These are phyloP conservation scores for Hippophae rhamnoides DNA, from an alignment of 306 rosid genomes.

Conservation along the genomic window DNA sequence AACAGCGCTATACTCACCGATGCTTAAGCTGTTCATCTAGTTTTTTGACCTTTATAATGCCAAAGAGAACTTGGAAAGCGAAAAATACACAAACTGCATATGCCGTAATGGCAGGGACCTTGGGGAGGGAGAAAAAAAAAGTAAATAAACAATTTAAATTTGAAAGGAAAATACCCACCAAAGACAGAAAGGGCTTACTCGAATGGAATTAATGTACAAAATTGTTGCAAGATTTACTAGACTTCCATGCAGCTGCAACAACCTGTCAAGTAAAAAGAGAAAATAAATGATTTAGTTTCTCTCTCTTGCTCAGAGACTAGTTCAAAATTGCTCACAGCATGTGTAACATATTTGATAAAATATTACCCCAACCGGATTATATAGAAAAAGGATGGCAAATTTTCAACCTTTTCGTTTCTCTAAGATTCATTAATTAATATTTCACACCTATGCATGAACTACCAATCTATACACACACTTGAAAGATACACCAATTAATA, in stretches of 20 bases:
- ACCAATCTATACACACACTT: too few species aligned
- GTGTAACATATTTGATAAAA: too few species aligned
- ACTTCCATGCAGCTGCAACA: slow-evolving; percentile 92
- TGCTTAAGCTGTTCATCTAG: slow-evolving; percentile 80
- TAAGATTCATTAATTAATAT: too few species aligned
- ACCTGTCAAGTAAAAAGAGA: slow-evolving; percentile 46
- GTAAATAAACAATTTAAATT: not conserved
- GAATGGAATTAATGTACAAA: slow-evolving; percentile 65
- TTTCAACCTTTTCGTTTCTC: too few species aligned
- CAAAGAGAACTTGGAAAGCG: slow-evolving; percentile 77
- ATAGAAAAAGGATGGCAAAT: too few species aligned
- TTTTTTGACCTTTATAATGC: slow-evolving; percentile 74
- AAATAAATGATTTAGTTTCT: slow-evolving; percentile 11
- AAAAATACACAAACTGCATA: slow-evolving; percentile 67
- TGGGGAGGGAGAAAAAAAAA: slow-evolving; percentile 13
- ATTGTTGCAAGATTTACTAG: slow-evolving; percentile 87
- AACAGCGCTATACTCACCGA: slow-evolving; percentile 37
- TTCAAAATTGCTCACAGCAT: too few species aligned
- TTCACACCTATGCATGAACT: too few species aligned
- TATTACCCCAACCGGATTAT: too few species aligned
- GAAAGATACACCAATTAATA: too few species aligned
- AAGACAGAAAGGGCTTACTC: slow-evolving; percentile 33
- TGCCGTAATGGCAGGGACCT: slow-evolving; percentile 77
- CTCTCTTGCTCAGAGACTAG: too few species aligned
- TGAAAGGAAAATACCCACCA: not conserved